Evolutionary conservation across 192 early-diverging fungal genomes (phyloP).

Genomic region (Helicostylum pulchrum): DNA sequence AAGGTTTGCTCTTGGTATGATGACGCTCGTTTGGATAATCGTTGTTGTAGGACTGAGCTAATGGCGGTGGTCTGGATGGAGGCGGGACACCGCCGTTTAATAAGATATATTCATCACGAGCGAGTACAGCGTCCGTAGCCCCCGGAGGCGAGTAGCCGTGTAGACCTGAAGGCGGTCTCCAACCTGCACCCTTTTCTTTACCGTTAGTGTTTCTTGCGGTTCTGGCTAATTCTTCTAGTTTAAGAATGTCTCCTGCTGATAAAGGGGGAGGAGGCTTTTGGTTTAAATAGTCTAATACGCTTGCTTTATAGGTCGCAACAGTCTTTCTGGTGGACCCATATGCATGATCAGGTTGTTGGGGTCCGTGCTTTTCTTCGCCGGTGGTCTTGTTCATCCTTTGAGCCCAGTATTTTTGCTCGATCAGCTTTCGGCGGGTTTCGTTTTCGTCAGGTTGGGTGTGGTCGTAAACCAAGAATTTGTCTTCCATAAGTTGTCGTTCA

Average conservation of each 20-base stretch:
- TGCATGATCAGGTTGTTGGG: not conserved
- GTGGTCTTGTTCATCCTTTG: constrained; percentile 26
- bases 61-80: constrained; percentile 8
- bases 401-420: constrained; percentile 23
- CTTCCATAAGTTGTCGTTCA: constrained; percentile 77
- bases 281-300: constrained; percentile 6
- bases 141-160: not conserved
- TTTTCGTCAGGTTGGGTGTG: constrained; percentile 57
- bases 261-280: not conserved
- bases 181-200: constrained; percentile 4
- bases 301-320: not conserved
- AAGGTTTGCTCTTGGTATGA: not conserved
- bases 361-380: constrained; percentile 7
- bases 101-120: constrained; percentile 15
- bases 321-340: not conserved
- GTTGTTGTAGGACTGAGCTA: not conserved
- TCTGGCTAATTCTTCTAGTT: constrained; percentile 36
- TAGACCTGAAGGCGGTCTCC: constrained; percentile 30
- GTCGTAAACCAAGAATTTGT: constrained; percentile 73
- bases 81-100: constrained; percentile 10
- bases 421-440: constrained; percentile 2
- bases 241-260: constrained; percentile 28
- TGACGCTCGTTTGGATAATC: not conserved
- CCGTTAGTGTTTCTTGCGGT: constrained; percentile 14
- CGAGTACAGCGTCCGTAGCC: constrained; percentile 1